phyloP scores from a whole-genome alignment of 106 monocot genomes.

The Acorus calamus region DNA sequence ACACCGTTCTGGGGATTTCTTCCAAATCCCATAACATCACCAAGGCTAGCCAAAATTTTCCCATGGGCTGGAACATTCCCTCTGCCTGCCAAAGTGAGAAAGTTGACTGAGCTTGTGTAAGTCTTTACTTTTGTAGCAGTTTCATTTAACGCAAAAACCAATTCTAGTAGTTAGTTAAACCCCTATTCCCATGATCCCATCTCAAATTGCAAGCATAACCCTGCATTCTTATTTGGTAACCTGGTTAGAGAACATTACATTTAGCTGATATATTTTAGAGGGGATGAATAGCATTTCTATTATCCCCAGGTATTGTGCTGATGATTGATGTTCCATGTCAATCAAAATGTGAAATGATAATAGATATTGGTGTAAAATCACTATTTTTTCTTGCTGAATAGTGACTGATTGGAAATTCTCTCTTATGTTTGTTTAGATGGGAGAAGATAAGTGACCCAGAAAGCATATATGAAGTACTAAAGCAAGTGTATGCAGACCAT shows the following conservation, averaged over 20 bases:
- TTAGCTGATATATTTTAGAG: too few relatives aligned
- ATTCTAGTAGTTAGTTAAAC: too few relatives aligned
- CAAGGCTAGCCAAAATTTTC: conserved; percentile 61
- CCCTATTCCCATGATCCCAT: too few relatives aligned
- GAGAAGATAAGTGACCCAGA: conserved; percentile 84
- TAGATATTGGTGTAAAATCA: too few relatives aligned
- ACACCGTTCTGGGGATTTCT: conserved; percentile 98
- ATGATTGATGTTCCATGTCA: too few relatives aligned
- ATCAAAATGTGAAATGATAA: too few relatives aligned
- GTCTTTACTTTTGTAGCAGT: conserved; percentile 18
- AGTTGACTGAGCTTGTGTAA: conserved; percentile 67
- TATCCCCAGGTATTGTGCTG: too few relatives aligned
- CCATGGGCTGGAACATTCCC: conserved; percentile 95
- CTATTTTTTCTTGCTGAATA: background rate
- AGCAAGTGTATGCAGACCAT: conserved; percentile 91
- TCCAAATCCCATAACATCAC: conserved; percentile 72
- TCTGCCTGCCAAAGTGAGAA: conserved; percentile 51
- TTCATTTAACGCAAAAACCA: too few relatives aligned
- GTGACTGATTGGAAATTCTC: background rate
- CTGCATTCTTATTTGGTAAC: too few relatives aligned
- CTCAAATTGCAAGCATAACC: too few relatives aligned
- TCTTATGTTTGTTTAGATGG: conserved; percentile 55
- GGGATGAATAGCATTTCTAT: too few relatives aligned
- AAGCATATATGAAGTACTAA: conserved; percentile 68
- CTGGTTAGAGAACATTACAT: too few relatives aligned